Evolutionary conservation across 2,329 filamentous ascomycete genomes (phyloP).

Genomic region (Incumbomyces delicatus): DNA sequence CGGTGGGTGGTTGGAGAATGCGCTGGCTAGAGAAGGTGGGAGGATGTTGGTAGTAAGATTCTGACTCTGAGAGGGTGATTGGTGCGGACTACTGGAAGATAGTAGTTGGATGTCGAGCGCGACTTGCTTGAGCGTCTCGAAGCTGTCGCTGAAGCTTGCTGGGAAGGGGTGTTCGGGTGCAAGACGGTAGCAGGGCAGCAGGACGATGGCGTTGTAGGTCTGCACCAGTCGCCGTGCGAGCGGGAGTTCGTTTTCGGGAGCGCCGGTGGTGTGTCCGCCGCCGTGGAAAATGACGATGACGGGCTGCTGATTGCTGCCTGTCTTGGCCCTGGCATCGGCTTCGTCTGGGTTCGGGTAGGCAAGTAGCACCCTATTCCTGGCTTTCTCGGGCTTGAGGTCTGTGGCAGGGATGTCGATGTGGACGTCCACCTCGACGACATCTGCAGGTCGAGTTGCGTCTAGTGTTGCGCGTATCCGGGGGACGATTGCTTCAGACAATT

Average conservation of each 20-base stretch:
- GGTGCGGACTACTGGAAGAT: neutral
- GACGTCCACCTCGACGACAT: conserved; percentile 11
- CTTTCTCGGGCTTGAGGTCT: conserved; percentile 8
- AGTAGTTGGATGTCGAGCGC: conserved; percentile 15
- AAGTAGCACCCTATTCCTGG: conserved; percentile 7
- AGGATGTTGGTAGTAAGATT: neutral
- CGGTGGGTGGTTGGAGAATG: neutral
- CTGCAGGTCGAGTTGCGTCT: conserved; percentile 3
- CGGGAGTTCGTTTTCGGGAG: conserved; percentile 16
- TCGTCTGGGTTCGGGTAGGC: conserved; percentile 5
- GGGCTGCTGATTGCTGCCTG: conserved; percentile 8
- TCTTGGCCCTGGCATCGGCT: neutral
- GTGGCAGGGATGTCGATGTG: conserved; percentile 10
- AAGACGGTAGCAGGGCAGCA: conserved; percentile 26
- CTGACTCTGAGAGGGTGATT: no score
- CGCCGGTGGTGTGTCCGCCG: conserved; percentile 21
- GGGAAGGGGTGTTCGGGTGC: conserved; percentile 41
- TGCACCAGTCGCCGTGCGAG: conserved; percentile 16
- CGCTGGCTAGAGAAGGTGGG: neutral
- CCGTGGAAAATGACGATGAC: conserved; percentile 21
- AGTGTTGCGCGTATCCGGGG: conserved; percentile 5
- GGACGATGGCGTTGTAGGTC: conserved; percentile 18
- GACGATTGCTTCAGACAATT: conserved; percentile 1
- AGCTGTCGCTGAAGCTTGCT: conserved; percentile 33
- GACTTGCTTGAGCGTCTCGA: conserved; percentile 38